These are phyloP conservation scores for Dendryphion nanum DNA, from an alignment of 2,329 filamentous ascomycete genomes.

Conservation along the genomic window DNA sequence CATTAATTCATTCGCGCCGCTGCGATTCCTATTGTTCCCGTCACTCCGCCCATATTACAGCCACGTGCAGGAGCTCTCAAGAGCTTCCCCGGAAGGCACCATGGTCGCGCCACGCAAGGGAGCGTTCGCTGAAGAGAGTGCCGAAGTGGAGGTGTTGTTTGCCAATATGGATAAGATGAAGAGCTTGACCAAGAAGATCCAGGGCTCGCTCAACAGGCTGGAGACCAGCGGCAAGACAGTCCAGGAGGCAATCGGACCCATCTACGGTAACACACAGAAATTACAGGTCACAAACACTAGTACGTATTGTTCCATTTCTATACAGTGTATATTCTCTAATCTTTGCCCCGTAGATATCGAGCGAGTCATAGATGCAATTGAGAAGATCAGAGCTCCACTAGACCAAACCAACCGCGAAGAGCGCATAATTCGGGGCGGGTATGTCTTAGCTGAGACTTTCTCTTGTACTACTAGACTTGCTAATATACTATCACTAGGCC, in stretches of 20 bases:
- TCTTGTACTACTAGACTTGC: neutral
- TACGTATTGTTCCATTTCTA: constrained; percentile 44
- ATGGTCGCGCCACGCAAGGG: constrained; percentile 58
- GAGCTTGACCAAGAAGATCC: constrained; percentile 91
- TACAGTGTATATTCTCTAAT: neutral
- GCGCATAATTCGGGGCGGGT: constrained; percentile 80
- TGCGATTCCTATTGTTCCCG: too few species aligned
- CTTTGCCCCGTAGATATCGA: constrained; percentile 84
- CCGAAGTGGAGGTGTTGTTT: constrained; percentile 65
- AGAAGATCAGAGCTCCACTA: constrained; percentile 82
- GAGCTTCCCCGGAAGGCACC: constrained; percentile 21
- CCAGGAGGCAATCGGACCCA: constrained; percentile 85
- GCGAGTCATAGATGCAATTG: constrained; percentile 79
- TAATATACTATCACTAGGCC: constrained; percentile 54
- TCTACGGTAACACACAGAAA: constrained; percentile 87
- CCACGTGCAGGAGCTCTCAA: constrained; percentile 17
- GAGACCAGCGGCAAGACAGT: constrained; percentile 89
- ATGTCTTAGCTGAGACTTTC: constrained; percentile 21
- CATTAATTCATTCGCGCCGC: too few species aligned
- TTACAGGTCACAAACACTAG: constrained; percentile 84
- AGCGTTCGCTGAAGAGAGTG: constrained; percentile 64
- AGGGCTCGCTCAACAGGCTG: constrained; percentile 78
- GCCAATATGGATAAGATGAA: constrained; percentile 86
- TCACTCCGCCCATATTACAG: too few species aligned
- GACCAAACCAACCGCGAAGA: constrained; percentile 92